Conservation (phyloP, 139 green algal species). For the Nannochloris sp. region DNA sequence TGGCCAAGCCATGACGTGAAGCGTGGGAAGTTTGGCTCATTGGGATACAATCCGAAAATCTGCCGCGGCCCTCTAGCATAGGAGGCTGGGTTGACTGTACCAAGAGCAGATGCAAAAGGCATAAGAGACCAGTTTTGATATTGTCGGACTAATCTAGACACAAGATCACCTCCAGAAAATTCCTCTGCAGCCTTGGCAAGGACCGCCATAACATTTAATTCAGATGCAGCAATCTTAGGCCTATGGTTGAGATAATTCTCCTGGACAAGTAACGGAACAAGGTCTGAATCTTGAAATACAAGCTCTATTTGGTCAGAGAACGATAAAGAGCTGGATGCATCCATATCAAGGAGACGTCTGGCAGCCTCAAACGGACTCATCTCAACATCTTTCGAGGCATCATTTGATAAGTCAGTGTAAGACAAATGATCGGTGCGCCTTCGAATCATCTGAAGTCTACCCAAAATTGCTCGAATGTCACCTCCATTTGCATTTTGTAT, state of each 20-base stretch:
- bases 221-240: constrained; percentile 35
- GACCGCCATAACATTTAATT: constrained; percentile 37
- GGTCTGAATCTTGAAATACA: constrained; percentile 85
- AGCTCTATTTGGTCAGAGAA: constrained; percentile 61
- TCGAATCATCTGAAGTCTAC: constrained; percentile 86
- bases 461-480: constrained; percentile 87
- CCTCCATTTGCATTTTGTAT: constrained; percentile 65
- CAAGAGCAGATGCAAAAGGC: constrained; percentile 50
- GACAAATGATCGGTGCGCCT: constrained; percentile 42
- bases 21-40: constrained; percentile 65
- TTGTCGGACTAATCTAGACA: constrained; percentile 56
- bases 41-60: constrained; percentile 47
- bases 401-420: constrained; percentile 59
- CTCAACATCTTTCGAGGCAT: constrained; percentile 72
- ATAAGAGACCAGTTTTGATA: constrained; percentile 60
- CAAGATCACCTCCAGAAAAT: constrained; percentile 76
- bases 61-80: constrained; percentile 70
- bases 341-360: constrained; percentile 53
- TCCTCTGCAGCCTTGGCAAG: constrained; percentile 78
- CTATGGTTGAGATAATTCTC: constrained; percentile 97
- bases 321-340: constrained; percentile 8
- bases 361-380: constrained; percentile 76
- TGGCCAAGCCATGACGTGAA: constrained; percentile 93
- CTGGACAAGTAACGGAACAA: constrained; percentile 82
- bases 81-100: constrained; percentile 57